Conservation (phyloP, 768 basidiomycete genomes). For the Boletus vinaceobasis region DNA sequence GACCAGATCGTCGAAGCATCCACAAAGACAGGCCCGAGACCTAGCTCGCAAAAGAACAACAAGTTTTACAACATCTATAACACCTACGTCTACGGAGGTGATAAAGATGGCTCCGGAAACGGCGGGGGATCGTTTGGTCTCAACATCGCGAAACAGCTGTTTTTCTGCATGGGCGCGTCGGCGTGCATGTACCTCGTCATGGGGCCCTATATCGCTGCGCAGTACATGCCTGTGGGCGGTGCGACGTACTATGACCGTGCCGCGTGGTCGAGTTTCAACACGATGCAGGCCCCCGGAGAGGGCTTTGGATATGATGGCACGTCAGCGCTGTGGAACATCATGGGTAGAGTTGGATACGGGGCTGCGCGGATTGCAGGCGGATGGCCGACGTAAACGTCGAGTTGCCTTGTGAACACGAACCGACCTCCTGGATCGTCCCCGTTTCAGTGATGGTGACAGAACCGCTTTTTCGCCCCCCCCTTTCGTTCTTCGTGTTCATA, state of each 20-base stretch:
- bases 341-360: slow-evolving; percentile 70
- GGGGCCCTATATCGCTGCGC: slow-evolving; percentile 55
- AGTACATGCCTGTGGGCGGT: slow-evolving; percentile 58
- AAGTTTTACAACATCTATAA: slow-evolving; percentile 88
- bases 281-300: slow-evolving; percentile 65
- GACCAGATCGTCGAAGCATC: slow-evolving; percentile 59
- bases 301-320: slow-evolving; percentile 63
- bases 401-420: slow-evolving; percentile 1
- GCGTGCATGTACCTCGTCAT: slow-evolving; percentile 60
- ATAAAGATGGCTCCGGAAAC: slow-evolving; percentile 34
- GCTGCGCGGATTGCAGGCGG: slow-evolving; percentile 74
- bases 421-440: slow-evolving; percentile 4
- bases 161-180: slow-evolving; percentile 60
- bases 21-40: slow-evolving; percentile 29
- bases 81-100: slow-evolving; percentile 54
- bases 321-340: slow-evolving; percentile 61
- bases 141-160: slow-evolving; percentile 42
- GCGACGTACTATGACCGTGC: slow-evolving; percentile 72
- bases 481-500: slow-evolving; percentile 18
- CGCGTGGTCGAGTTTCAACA: slow-evolving; percentile 78
- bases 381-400: slow-evolving; percentile 60
- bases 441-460: slow-evolving; percentile 9
- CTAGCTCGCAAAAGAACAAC: slow-evolving; percentile 40
- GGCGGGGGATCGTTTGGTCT: slow-evolving; percentile 28
- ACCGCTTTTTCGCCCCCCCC: background rate